Base-by-base conservation (phyloP, 768 basidiomycete genomes). In the Tremella yokohamensis region DNA sequence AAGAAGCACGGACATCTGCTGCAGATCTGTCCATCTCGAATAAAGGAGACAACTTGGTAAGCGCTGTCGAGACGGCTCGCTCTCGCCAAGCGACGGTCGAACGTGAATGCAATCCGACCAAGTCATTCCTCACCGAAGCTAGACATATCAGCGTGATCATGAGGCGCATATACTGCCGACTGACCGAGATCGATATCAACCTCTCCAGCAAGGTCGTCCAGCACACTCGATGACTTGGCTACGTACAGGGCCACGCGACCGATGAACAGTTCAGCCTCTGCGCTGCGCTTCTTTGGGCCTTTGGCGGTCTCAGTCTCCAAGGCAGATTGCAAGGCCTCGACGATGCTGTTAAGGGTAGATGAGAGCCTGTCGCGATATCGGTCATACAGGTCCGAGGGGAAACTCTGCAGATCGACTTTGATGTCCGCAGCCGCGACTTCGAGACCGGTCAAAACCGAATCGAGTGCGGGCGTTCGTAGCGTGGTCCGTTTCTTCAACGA, bases 171-270 rank as follows among this genome's bases (percentile, higher is more conserved):
- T 25, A 16, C n/a, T 1, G 38, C 45, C 3, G 44, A 49, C 66
- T 66, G 25, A 73, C 68, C 62, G 19, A 51, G 24, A 38, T 52
- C 40, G n/a, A 58, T 16, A 8, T 39, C 25, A 0, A 49, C 54
- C n/a, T 45, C 49, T 51, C 57, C 62, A 16, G 47, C 49, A 3
- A 68, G 26, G 44, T 66, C 56, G 1, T 3, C 34, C 49, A 73
- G 48, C 47, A 70, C 68, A 2, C 34, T 51, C 3, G 62, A 64
- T 24, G 38, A 24, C 16, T 49, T 58, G 19, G 45, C 57, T 1
- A 73, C 39, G 49, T 58, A 69, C 34, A 73, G 20, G 2, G 72
- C 66, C 0, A 69, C 55, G 22, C 69, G 29, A 1, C 72, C 72
- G 24, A 73, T 49, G 26, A 70, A 62, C 26, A 73, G 20, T 39